Percentiles rank a stretch among this genome's conserved stretches.
Evolutionary conservation across 2,329 filamentous ascomycete species (phyloP).

Genomic region (Colletotrichum sansevieriae): DNA sequence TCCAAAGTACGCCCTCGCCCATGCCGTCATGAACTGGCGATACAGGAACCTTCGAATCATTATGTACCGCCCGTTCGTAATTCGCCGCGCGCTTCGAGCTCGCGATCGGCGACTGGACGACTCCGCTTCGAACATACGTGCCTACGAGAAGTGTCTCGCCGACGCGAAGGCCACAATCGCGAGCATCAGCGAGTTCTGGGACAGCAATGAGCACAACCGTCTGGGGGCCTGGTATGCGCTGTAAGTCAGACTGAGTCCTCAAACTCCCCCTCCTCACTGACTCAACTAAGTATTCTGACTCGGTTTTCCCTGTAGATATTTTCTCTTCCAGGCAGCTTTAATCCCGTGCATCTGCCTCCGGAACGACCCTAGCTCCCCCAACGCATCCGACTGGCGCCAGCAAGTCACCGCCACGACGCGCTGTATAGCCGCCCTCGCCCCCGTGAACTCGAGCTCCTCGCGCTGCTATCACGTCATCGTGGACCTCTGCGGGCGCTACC

Average conservation of each 20-base stretch:
- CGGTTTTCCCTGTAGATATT: slow-evolving; percentile 51
- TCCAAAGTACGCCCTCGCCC: slow-evolving; percentile 53
- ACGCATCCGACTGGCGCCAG: slow-evolving; percentile 55
- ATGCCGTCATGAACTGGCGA: slow-evolving; percentile 59
- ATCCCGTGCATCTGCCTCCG: slow-evolving; percentile 62
- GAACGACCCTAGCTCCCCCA: slow-evolving; percentile 53
- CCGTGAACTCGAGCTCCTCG: slow-evolving; percentile 55
- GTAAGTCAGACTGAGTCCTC: slow-evolving; percentile 42
- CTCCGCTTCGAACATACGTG: slow-evolving; percentile 36
- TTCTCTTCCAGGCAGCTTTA: slow-evolving; percentile 62
- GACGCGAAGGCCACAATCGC: slow-evolving; percentile 57
- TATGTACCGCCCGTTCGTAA: slow-evolving; percentile 61
- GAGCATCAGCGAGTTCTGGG: slow-evolving; percentile 55
- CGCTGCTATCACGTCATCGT: slow-evolving; percentile 58
- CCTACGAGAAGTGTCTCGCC: slow-evolving; percentile 51
- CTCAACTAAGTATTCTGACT: not conserved
- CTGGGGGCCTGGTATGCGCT: slow-evolving; percentile 59
- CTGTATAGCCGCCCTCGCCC: slow-evolving; percentile 53
- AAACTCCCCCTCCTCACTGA: no score
- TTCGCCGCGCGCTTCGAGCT: slow-evolving; percentile 50
- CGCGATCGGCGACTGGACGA: slow-evolving; percentile 21
- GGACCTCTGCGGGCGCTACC: slow-evolving; percentile 55
- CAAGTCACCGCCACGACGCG: slow-evolving; percentile 55
- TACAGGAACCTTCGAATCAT: slow-evolving; percentile 61
- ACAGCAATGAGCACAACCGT: slow-evolving; percentile 52